Evolutionary conservation across 192 early-diverging fungal genomes (phyloP).

Genomic region (Coemansia sp.): DNA sequence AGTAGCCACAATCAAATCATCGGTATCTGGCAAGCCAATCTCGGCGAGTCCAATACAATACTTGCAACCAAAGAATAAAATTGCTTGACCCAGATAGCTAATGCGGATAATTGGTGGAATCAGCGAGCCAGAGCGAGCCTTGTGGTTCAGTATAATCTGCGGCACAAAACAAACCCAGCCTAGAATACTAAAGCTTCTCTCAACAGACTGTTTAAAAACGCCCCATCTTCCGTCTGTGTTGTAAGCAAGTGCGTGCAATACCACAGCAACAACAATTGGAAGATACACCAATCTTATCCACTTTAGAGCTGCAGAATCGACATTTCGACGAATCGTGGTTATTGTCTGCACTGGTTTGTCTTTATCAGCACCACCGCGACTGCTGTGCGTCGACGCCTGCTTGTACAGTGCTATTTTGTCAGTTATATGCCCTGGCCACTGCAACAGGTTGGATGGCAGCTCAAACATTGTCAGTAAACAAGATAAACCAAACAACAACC

Average conservation of each 20-base stretch:
- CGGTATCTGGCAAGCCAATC: not conserved
- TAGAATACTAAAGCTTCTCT: not conserved
- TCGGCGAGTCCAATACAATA: not conserved
- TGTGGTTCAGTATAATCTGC: constrained; percentile 1
- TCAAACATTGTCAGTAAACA: not conserved
- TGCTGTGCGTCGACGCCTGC: not conserved
- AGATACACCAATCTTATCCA: not conserved
- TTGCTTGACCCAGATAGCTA: not conserved
- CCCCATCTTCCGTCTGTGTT: not conserved
- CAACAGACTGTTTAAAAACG: not conserved
- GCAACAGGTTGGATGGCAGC: not conserved
- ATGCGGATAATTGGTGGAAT: not conserved
- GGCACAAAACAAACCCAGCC: not conserved
- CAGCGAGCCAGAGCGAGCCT: not conserved
- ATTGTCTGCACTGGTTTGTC: not conserved
- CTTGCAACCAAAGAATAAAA: not conserved
- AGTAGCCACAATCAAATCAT: not conserved
- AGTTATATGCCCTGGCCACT: not conserved
- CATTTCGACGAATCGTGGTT: not conserved
- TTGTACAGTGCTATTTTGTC: not conserved
- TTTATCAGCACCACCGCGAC: not conserved
- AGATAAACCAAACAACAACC: not conserved
- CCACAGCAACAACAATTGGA: not conserved
- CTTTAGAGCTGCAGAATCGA: not conserved
- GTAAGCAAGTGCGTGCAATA: not conserved